Evolutionary conservation across 2,329 filamentous ascomycete genomes (phyloP), one percentile per base, ranked within the genome.

Genomic region (Fusarium sp.): DNA sequence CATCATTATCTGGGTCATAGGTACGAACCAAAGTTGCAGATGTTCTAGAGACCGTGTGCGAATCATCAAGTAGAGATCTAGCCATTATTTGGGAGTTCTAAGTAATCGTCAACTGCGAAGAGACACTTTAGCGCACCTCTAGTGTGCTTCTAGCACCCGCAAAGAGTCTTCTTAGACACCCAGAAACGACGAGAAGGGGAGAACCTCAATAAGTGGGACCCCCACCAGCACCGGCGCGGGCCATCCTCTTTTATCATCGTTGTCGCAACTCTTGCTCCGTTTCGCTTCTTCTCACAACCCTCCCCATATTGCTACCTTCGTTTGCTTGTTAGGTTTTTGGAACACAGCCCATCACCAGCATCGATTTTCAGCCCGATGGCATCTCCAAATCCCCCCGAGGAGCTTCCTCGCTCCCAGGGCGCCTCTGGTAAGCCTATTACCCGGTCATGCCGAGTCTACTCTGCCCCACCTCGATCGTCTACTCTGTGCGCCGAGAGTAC

Each of bases 241-340:
- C 60, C 70, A 59, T 67, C 68, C 63, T 66, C 72, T 69, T 75
- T 74, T 73, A 75, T 75, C 73, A 70, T 66, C 58, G 65, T 63
- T 61, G 72, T 71, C 65, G 73, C 73, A 73, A 75, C 61, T 64
- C 63, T 72, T 62, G 31, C 49, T 68, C 59, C 28, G 58, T 52
- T 66, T 72, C 66, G 57, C 66, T 75, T 66, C 59, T 57, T 72
- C 58, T 63, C 57, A 61, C 62, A 64, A 67, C 60, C 61, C 62
- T 64, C 69, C 60, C 54, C 45, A 38, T 63, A 53, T 52, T 60
- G 58, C 55, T 61, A 55, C 57, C 50, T 55, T 60, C 51, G 62
- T 63, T 67, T 58, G 46, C 65, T 57, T 49, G 51, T 57, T 61
- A 53, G 51, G 43, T 46, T 48, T 31, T 53, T 66, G 61, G 62